Evolutionary conservation across 2,329 filamentous ascomycete genomes (phyloP).

Genomic region (Graphilbum ipis-grandicollis): DNA sequence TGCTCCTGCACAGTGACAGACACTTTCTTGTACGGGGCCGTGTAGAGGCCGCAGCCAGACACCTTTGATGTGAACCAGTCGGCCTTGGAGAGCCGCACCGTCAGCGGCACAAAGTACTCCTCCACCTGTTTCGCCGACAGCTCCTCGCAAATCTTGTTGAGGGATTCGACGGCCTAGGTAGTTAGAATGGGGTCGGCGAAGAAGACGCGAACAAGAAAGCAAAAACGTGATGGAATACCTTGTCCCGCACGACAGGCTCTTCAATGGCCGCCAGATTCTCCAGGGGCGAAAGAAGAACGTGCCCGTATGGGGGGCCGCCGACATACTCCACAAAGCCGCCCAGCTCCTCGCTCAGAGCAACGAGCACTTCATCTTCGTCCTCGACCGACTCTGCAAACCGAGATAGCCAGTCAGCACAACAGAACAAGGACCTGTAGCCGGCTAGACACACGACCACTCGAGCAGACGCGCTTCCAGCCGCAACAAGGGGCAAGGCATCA

Average conservation of each 20-base stretch:
- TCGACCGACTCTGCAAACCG: slow-evolving; percentile 82
- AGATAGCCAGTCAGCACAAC: slow-evolving; percentile 1
- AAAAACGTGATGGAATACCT: slow-evolving; percentile 48
- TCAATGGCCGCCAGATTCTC: slow-evolving; percentile 98
- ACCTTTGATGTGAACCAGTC: slow-evolving; percentile 99
- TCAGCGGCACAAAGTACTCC: slow-evolving; percentile 92
- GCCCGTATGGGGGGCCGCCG: slow-evolving; percentile 79
- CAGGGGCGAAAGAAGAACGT: slow-evolving; percentile 88
- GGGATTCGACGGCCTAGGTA: slow-evolving; percentile 78
- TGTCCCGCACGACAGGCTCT: slow-evolving; percentile 92
- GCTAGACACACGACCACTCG: too few species aligned
- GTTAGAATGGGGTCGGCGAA: too few species aligned
- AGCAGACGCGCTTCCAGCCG: too few species aligned
- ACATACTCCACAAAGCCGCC: slow-evolving; percentile 96
- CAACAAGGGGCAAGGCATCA: background rate
- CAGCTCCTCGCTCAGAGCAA: slow-evolving; percentile 90
- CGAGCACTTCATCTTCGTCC: slow-evolving; percentile 96
- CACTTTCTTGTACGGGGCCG: slow-evolving; percentile 82
- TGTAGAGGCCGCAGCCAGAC: slow-evolving; percentile 90
- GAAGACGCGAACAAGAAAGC: background rate
- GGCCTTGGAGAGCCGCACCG: slow-evolving; percentile 89
- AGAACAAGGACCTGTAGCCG: too few species aligned
- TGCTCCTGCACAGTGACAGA: slow-evolving; percentile 76
- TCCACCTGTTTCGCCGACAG: slow-evolving; percentile 86
- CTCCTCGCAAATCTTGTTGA: slow-evolving; percentile 97